Percentiles rank a stretch among this genome's conserved stretches.
Evolutionary conservation across 371 early-diverging fungal genomes (phyloP).

Genomic region (Blastocladiella emersonii): DNA sequence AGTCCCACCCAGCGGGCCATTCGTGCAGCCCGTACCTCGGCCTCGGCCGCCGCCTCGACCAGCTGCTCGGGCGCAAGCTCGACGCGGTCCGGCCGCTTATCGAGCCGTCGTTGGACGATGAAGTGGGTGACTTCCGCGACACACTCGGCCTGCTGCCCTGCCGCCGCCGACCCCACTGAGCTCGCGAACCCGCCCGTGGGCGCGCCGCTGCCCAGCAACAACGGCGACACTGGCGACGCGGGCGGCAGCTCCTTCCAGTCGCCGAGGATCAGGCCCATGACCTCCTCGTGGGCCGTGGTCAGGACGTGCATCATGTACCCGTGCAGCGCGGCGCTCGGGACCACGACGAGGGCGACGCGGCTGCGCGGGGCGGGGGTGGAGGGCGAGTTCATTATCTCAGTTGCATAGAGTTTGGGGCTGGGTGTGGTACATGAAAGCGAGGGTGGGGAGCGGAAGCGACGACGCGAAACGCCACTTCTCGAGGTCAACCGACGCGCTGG

Average conservation of each 20-base stretch:
- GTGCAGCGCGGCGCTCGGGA: neutral
- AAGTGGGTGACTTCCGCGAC: constrained; percentile 38
- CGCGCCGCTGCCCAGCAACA: too few relatives aligned
- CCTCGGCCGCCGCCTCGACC: constrained; percentile 47
- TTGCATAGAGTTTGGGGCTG: too few relatives aligned
- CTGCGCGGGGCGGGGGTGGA: too few relatives aligned
- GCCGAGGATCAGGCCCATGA: constrained; percentile 56
- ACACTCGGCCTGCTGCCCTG: too few relatives aligned
- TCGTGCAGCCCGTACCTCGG: constrained; percentile 26
- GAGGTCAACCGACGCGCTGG: too few relatives aligned
- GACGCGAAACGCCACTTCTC: too few relatives aligned
- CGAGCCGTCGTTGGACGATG: constrained; percentile 46
- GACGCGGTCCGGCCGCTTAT: constrained; percentile 60
- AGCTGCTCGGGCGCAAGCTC: constrained; percentile 49
- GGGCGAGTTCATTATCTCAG: too few relatives aligned
- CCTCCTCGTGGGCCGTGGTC: constrained; percentile 37
- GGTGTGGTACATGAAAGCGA: too few relatives aligned
- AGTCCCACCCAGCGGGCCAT: neutral
- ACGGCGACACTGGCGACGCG: too few relatives aligned
- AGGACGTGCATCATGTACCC: neutral
- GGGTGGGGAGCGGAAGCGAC: too few relatives aligned
- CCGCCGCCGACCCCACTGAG: too few relatives aligned
- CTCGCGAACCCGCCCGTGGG: too few relatives aligned
- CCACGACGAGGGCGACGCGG: neutral
- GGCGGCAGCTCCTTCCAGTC: constrained; percentile 26